Evolutionary conservation across 805 yeast genomes (phyloP).

Genomic region (Wickerhamiella kurtzmanii): DNA sequence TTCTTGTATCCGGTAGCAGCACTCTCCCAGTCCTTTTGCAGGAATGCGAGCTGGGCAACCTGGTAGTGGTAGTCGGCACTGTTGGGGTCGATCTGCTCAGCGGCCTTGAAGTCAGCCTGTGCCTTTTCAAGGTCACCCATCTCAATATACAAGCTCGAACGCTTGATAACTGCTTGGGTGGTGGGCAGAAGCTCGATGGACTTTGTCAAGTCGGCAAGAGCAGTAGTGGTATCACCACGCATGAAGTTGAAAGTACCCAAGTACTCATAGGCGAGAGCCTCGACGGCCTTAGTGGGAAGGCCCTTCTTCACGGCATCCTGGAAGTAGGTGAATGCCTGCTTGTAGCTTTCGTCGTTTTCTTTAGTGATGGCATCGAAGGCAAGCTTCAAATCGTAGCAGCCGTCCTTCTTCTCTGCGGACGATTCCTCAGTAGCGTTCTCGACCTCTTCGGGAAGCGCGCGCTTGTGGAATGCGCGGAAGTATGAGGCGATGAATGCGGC

Average conservation of each 20-base stretch:
- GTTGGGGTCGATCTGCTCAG: slow-evolving; percentile 52
- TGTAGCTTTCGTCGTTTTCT: slow-evolving; percentile 42
- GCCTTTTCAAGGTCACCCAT: slow-evolving; percentile 50
- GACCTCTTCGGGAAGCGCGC: slow-evolving; percentile 37
- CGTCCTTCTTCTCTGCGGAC: slow-evolving; percentile 39
- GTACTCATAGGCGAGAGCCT: slow-evolving; percentile 71
- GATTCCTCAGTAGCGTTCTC: slow-evolving; percentile 32
- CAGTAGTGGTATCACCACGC: slow-evolving; percentile 54
- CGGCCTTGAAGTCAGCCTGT: slow-evolving; percentile 52
- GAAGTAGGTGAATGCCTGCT: slow-evolving; percentile 42
- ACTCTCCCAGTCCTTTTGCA: slow-evolving; percentile 56
- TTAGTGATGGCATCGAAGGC: slow-evolving; percentile 46
- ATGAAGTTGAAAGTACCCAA: slow-evolving; percentile 72
- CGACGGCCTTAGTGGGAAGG: slow-evolving; percentile 18
- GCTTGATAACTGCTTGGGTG: slow-evolving; percentile 65
- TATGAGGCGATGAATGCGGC: slow-evolving; percentile 66
- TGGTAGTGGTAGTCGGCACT: slow-evolving; percentile 84
- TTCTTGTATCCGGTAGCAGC: slow-evolving; percentile 66
- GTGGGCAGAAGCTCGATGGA: slow-evolving; percentile 55
- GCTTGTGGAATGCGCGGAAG: slow-evolving; percentile 67
- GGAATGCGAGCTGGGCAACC: slow-evolving; percentile 80
- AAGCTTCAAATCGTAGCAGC: slow-evolving; percentile 49
- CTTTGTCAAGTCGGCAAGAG: slow-evolving; percentile 48
- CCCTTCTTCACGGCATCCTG: slow-evolving; percentile 22
- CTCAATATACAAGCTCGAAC: slow-evolving; percentile 77